Conservation (phyloP, 352 stramenopile species). For the Globisporangium acanthophoron region DNA sequence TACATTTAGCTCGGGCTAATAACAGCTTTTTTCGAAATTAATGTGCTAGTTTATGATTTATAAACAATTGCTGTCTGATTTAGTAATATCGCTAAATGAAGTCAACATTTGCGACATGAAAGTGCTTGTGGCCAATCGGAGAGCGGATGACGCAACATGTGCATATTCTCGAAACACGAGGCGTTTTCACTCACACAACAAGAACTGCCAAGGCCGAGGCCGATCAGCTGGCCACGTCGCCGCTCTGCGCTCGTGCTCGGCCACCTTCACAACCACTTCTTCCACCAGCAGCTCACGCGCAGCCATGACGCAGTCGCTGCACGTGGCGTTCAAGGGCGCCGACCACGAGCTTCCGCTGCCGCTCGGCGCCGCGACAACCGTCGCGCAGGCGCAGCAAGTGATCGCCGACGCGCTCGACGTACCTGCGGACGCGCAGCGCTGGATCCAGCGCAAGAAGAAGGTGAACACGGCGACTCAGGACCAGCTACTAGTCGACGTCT, state of each 20-base stretch:
- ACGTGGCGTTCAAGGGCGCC: slow-evolving; percentile 44
- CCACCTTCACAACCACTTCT: background rate
- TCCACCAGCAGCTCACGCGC: background rate
- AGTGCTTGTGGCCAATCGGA: too few relatives aligned
- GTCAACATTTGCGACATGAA: too few relatives aligned
- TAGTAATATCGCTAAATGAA: too few relatives aligned
- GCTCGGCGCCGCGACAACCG: slow-evolving; percentile 15
- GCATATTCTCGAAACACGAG: too few relatives aligned
- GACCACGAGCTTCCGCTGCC: slow-evolving; percentile 24
- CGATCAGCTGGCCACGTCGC: background rate
- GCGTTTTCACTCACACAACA: too few relatives aligned
- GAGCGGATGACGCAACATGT: too few relatives aligned
- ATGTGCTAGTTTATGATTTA: too few relatives aligned
- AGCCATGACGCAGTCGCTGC: slow-evolving; percentile 26
- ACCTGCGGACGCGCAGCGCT: slow-evolving; percentile 35
- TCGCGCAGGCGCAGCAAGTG: slow-evolving; percentile 31
- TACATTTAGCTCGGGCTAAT: too few relatives aligned
- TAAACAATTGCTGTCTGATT: too few relatives aligned
- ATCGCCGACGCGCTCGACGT: slow-evolving; percentile 26
- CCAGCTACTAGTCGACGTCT: slow-evolving; percentile 18
- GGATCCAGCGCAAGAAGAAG: slow-evolving; percentile 52
- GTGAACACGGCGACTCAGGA: slow-evolving; percentile 23
- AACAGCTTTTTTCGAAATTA: too few relatives aligned
- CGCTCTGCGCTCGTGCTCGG: background rate
- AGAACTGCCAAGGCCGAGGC: too few relatives aligned